Evolutionary conservation across 352 stramenopile species (phyloP), one percentile per base, ranked within the genome.

Genomic region (Discostella stelligera): DNA sequence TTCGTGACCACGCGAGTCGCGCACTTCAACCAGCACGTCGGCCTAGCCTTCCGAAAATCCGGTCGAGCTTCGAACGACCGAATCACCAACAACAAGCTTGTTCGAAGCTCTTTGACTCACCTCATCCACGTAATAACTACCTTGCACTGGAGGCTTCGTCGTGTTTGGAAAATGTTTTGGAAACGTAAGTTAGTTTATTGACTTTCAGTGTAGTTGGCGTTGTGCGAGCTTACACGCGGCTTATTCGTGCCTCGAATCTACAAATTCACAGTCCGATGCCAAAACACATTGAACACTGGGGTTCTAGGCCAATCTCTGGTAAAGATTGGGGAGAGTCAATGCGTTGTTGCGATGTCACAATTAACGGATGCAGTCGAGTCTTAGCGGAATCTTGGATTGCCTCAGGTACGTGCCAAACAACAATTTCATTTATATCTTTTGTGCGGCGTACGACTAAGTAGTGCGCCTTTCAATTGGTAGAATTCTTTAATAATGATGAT

Each of bases 291-390:
- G 48, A 81, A 25, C 62, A 78, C 59, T 93, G 87, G 87, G 85
- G 85, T 53, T 90, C 85, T 48, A 66, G 79, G 62, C 85, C 85
- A 30, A 60, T 89, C 32, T 53, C 62, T 39, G 82, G 83, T n/a
- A 75, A 71, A 58, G 88, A 93, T 72, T 93, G 85, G 85, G 88
- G 88, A 18, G 65, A 61, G 23, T 91, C 82, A 11, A 52, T 67
- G 10, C 21, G 39, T 46, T 90, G 79, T 54, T 37, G 74, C 8
- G 52, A 71, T 50, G 23, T 14, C 16, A 75, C 78, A n/a, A 71
- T 89, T 23, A 30, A 81, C 46, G 53, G 58, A 46, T 77, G 88
- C 14, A 64, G 65, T 39, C 23, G 69, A 58, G 63, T 66, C 11
- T 82, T 93, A 62, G 78, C 86, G 21, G 41, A 81, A 21, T 59